Conservation (phyloP, 2,329 filamentous ascomycete species). For the Plectosphaerella plurivora region DNA sequence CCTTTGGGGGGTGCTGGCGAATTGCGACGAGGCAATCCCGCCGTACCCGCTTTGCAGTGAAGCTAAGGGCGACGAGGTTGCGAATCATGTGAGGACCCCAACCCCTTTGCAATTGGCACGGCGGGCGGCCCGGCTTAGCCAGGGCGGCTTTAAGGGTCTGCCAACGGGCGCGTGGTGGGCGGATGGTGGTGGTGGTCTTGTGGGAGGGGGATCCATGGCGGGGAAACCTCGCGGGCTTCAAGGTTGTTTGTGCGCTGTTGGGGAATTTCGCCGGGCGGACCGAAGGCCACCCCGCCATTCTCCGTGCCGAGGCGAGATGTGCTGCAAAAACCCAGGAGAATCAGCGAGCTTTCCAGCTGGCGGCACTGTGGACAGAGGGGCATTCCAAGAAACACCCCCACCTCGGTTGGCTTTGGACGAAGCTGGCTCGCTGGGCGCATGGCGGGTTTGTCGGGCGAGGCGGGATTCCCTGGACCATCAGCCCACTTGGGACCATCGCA, state of each 20-base stretch:
- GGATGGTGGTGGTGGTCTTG: background rate
- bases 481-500: too few species aligned
- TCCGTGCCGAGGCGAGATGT: background rate
- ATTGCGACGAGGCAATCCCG: slow-evolving; percentile 3
- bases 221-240: background rate
- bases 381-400: too few species aligned
- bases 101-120: slow-evolving; percentile 2
- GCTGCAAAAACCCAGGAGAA: background rate
- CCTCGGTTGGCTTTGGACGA: too few species aligned
- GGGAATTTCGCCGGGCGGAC: too few species aligned
- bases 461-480: too few species aligned
- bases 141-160: slow-evolving; percentile 2
- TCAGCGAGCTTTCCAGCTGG: background rate
- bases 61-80: slow-evolving; percentile 1
- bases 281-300: slow-evolving; percentile 7
- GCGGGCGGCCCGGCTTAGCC: slow-evolving; percentile 2
- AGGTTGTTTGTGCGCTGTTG: slow-evolving; percentile 1
- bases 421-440: too few species aligned
- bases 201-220: slow-evolving; percentile 1
- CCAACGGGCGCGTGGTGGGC: background rate
- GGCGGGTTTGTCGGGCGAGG: too few species aligned
- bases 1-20: background rate
- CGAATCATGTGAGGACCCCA: slow-evolving; percentile 2
- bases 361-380: too few species aligned
- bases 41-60: slow-evolving; percentile 3